Base-by-base conservation (phyloP, 352 stramenopile species). In the Plasmopara viticola region DNA sequence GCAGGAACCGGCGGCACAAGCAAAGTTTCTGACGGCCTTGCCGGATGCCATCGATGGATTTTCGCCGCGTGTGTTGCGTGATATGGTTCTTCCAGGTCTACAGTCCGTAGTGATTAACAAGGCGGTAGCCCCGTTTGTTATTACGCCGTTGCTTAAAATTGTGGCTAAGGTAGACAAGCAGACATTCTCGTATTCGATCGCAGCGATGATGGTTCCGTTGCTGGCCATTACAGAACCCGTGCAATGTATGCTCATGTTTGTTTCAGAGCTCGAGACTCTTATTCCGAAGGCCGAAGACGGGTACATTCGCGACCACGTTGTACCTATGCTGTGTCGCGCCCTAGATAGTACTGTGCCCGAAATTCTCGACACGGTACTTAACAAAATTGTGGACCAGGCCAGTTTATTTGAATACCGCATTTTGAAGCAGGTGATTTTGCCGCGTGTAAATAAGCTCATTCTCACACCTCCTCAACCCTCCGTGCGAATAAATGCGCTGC, bases 161-260 rank as follows among this genome's bases (percentile, higher is more conserved):
- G 81, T 94, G 25, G 76, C 68, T 44, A 94, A 91, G 58, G 76
- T 92, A 20, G 81, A 91, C 66, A 94, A 94, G 59, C 72, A 74
- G 39, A 92, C 81, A 5, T 91, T 94, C 45, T 62, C 63, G n/a
- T 67, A 78, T 50, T 74, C 74, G 15, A 87, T 94, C 18, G 78
- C 78, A 10, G 77, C 71, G 1, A 90, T 94, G 81, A 83, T 94
- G 73, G 71, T 91, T 35, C 66, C 77, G 12, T 64, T 94, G 15
- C 62, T 94, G 28, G 70, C 70, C 4, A 94, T 94, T 51, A 76
- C 77, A n/a, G 84, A 94, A 58, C 84, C 84, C 0, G 81, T 92
- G 30, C 84, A 94, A 59, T 92, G 81, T 51, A 94, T 94, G 84
- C 79, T 94, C 37, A 94, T 92, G 81, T 94, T 94, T 41, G 84